Percentiles rank a stretch among this genome's conserved stretches.
Conservation (phyloP, 176 grass and related monocot species). For the Thinopyrum elongatum region DNA sequence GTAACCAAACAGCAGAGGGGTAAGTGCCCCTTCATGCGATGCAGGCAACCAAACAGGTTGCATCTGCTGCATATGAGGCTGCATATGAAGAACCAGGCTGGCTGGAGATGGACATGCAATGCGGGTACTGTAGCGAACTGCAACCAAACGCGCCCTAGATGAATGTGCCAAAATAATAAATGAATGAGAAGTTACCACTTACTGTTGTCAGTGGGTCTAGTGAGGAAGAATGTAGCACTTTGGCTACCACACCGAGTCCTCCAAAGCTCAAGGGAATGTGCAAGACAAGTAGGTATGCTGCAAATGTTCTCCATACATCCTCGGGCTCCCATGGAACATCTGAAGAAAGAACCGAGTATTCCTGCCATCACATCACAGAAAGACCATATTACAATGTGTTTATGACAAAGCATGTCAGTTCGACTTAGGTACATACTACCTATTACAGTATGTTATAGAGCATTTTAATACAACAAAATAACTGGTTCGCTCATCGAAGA, state of each 20-base stretch:
- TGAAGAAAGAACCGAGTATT: slow-evolving; percentile 45
- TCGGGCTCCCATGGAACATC: slow-evolving; percentile 67
- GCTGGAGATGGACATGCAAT: no score
- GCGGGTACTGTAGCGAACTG: no score
- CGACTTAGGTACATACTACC: background rate
- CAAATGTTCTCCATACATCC: slow-evolving; percentile 76
- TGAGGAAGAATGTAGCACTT: slow-evolving; percentile 47
- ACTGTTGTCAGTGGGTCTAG: slow-evolving; percentile 70
- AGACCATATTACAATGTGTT: background rate
- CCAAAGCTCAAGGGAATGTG: slow-evolving; percentile 89
- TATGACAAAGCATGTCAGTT: background rate
- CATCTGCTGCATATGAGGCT: no score
- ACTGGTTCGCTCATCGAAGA: background rate
- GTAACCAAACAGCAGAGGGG: no score
- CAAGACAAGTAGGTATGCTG: slow-evolving; percentile 74
- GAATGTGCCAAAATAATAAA: background rate
- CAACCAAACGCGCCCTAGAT: background rate
- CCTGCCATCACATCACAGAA: slow-evolving; percentile 28
- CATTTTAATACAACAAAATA: background rate
- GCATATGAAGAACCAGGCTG: no score
- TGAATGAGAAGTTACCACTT: slow-evolving; percentile 9
- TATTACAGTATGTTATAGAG: background rate
- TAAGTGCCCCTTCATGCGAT: no score
- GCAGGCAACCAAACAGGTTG: no score
- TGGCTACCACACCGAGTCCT: slow-evolving; percentile 64